Evolutionary conservation across 805 yeast species (phyloP), one percentile per base, ranked within the genome.

Genomic region (Wickerhamiella vanderwaltii): DNA sequence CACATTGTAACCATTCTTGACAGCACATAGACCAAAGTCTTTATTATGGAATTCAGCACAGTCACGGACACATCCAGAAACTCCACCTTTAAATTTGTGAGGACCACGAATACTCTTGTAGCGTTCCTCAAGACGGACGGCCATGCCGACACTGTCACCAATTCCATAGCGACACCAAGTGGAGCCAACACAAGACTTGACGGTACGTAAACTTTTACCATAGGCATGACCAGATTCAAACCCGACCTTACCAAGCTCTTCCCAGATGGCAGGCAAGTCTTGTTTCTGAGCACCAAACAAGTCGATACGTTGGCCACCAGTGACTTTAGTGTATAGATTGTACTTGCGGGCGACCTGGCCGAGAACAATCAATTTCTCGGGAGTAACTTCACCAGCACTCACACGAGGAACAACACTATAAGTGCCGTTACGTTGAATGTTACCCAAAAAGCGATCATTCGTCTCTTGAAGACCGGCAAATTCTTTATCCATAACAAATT

Each of bases 141-240:
- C 65, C 42, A 61, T 45, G n/a, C 65, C 65, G 11, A 61, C 65
- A 19, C 63, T 58, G 44, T 61, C 65, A 22, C 65, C 65, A 39
- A 61, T 59, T 36, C 65, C 65, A 39, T 53, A 61, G 29, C 65
- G 53, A 44, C 65, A 61, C 65, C 65, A 61, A 1, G 65, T 60
- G 2, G 63, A 54, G 5, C 65, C 65, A 29, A 61, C 65, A 48
- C 65, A 61, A 1, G 65, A 61, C 46, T 61, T 61, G 41, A 61
- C 65, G 29, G 61, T 58, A 35, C 65, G 52, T 43, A 61, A 46
- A 19, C 60, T 52, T 47, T 61, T 61, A 31, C 65, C 65, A 44
- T 61, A 61, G 6, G 62, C 66, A 43, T 61, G 66, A 6, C 66
- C 66, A 41, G 62, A 55, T 43, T 61, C 66, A 43, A 61, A 59